Evolutionary conservation across 2,329 filamentous ascomycete species (phyloP), one percentile per base, ranked within the genome.

Genomic region (Fusarium protoensiforme): DNA sequence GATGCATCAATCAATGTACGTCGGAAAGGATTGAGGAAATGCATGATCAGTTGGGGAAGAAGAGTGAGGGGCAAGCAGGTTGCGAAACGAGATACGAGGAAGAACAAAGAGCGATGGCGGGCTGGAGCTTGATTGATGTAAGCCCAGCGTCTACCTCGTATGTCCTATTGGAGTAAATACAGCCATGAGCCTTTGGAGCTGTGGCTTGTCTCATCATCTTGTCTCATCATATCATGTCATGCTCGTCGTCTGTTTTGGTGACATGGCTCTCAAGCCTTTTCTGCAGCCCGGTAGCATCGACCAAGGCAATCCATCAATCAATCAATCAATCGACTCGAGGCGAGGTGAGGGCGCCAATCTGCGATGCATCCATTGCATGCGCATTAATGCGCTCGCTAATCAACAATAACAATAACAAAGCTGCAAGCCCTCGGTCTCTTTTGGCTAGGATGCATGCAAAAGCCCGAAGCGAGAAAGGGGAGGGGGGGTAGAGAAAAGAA

Each of bases 51-150:
- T 60, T 54, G 46, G 38, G 35, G 53, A 68, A 38, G 29, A 43
- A 61, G 43, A 61, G 61, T 56, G 51, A 56, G 67, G 43, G 51
- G 24, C 31, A 22, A 38, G 41, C 24, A 24, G 46, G 58, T 48
- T 48, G 58, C 16, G 58, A 46, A 71, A 56, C 59, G 51, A 71
- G 63, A 67, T 64, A 61, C 67, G 67, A 64, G 35, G 67, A n/a
- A 27, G 53, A 27, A 62, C 43, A 16, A 24, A 13, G 66, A 20
- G 69, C 60, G 14, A 69, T 53, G 41, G 22, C 43, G 38, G 67
- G 38, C 63, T 73, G 59, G 59, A 73, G 71, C 67, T 73, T 68
- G 24, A 4, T 24, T 24, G 67, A 68, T 73, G 63, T 71, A 70
- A 43, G 57, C 43, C 51, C 62, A 68, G 41, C 54, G 60, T 43